These are phyloP conservation scores for Globisporangium polare DNA, from an alignment of 352 stramenopile genomes.

Conservation along the genomic window DNA sequence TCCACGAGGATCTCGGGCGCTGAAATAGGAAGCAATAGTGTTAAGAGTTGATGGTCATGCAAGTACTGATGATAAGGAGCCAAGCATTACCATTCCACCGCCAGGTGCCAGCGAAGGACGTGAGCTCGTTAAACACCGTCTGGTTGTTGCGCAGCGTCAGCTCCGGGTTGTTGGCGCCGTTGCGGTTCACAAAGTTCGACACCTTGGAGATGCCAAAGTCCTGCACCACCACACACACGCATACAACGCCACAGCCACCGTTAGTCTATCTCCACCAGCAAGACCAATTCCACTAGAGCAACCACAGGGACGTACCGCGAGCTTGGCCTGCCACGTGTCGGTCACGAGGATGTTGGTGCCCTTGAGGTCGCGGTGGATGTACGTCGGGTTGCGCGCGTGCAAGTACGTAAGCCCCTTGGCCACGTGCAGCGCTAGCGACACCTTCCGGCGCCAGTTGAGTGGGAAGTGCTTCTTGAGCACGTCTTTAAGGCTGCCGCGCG, in stretches of 20 bases:
- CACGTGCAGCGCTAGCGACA: constrained; percentile 56
- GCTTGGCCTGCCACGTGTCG: constrained; percentile 72
- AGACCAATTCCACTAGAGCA: background rate
- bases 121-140: constrained; percentile 24
- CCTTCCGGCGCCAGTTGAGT: constrained; percentile 62
- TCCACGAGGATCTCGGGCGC: constrained; percentile 67
- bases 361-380: constrained; percentile 72
- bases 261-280: background rate
- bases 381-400: constrained; percentile 68
- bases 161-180: constrained; percentile 32
- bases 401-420: constrained; percentile 74
- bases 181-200: constrained; percentile 43
- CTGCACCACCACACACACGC: constrained; percentile 4
- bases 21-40: too few species aligned
- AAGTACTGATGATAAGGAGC: background rate
- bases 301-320: constrained; percentile 24
- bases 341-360: constrained; percentile 73
- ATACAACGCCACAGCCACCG: background rate
- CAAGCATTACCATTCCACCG: constrained; percentile 42
- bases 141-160: constrained; percentile 20
- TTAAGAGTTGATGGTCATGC: too few species aligned
- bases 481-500: constrained; percentile 59
- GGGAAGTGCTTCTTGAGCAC: constrained; percentile 50
- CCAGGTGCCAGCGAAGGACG: constrained; percentile 65
- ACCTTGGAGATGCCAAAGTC: constrained; percentile 77